Base-by-base conservation (phyloP, 148 eudicot species). In the Gaultheria prostrata region DNA sequence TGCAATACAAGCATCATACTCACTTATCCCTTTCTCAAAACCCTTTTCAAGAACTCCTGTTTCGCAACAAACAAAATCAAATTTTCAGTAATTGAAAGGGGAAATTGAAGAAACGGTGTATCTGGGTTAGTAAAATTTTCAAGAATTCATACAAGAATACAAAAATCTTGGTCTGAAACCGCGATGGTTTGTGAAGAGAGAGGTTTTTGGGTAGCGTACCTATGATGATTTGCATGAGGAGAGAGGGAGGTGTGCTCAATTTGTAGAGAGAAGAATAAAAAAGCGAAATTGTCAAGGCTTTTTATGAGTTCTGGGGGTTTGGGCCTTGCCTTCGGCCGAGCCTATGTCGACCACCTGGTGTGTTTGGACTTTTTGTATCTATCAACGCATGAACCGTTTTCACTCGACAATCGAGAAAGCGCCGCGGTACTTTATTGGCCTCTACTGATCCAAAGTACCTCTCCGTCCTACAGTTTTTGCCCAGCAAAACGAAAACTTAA, bases 11-110 rank as follows among this genome's bases (percentile, higher is more conserved):
- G 83, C 84, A 81, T 81, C 51, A 39, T 65, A 69, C 78, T 6
- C 81, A 70, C 78, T 59, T 74, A 61, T 69, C 82, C 61, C 32
- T 50, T 59, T 20, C 82, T 56, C 7, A 4, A 8, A 77, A 82
- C 43, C 82, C 46, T 46, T 80, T 51, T 53, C 79, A 53, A 61
- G 7, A 15, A 32, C 82, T 35, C 82, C 86, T 84, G 32, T 46
- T 72, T 21, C 54, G 17, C 39, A 45, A 43, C 3, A 30, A 15
- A 57, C 33, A 82, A 53, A 35, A 71, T 24, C 43, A 33, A 71
- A 10, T 51, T 21, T 33, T 21, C 8, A 53, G 32, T 49, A 46
- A 70, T 70, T 8, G 35, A 50, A 14, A 18, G 51, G 30, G n/a
- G 67, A 32, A 78, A 53, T 54, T 78, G 43, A 21, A 54, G 65